Conservation (phyloP, 495 filamentous ascomycete species). For the Aspergillus biplanus region DNA sequence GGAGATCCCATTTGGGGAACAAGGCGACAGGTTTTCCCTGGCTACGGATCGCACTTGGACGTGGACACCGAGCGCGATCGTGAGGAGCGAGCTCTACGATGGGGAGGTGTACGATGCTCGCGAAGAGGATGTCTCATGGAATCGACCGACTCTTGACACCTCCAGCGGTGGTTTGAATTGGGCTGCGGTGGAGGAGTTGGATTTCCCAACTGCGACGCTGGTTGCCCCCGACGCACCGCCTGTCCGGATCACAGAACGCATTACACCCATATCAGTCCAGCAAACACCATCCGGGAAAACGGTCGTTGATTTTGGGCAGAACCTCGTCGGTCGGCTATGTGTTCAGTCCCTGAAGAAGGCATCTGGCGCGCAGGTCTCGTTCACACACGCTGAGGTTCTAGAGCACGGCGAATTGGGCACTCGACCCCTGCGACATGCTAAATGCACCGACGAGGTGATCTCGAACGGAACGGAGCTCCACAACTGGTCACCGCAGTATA, state of each 20-base stretch:
- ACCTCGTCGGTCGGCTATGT: constrained; percentile 49
- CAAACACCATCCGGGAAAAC: constrained; percentile 5
- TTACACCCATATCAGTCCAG: constrained; percentile 5
- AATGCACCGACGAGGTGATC: constrained; percentile 42
- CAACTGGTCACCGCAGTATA: constrained; percentile 45
- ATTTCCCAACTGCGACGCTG: constrained; percentile 6
- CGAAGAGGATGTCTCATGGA: constrained; percentile 24
- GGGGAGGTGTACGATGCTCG: constrained; percentile 54
- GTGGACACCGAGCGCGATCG: constrained; percentile 39
- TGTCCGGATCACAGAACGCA: constrained; percentile 8
- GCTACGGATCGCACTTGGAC: constrained; percentile 50
- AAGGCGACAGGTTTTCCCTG: constrained; percentile 29
- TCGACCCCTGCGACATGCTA: constrained; percentile 48
- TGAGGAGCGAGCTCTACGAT: constrained; percentile 56
- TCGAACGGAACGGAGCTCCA: constrained; percentile 6
- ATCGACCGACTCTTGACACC: background rate
- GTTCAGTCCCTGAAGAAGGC: constrained; percentile 36
- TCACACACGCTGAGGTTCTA: constrained; percentile 54
- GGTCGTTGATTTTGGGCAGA: constrained; percentile 57
- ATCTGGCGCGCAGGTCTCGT: constrained; percentile 29
- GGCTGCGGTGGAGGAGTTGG: constrained; percentile 1
- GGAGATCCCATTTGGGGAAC: constrained; percentile 36
- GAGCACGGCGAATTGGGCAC: constrained; percentile 52
- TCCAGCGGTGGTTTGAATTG: background rate
- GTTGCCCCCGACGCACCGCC: constrained; percentile 13